These are phyloP conservation scores for Tremellales sp. DNA, from an alignment of 1,284 basidiomycete species.

Conservation along the genomic window DNA sequence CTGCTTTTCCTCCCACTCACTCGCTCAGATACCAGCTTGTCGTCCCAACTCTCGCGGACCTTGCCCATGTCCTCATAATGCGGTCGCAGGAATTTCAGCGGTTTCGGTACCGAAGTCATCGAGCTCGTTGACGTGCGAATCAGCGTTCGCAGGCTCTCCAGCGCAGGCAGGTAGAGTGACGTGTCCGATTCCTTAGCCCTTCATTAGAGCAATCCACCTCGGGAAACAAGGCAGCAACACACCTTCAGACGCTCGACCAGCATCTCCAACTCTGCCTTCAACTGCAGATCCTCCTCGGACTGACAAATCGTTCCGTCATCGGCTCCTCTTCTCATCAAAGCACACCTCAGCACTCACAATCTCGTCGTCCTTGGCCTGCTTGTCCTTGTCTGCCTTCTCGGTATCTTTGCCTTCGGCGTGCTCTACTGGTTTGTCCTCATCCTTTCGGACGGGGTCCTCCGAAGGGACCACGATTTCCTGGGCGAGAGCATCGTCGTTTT, in stretches of 20 bases:
- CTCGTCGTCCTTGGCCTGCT: slow-evolving; percentile 70
- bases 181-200: slow-evolving; percentile 73
- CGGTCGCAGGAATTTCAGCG: slow-evolving; percentile 95
- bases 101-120: slow-evolving; percentile 99
- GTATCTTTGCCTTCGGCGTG: slow-evolving; percentile 42
- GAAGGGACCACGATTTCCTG: slow-evolving; percentile 48
- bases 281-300: slow-evolving; percentile 93
- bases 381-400: slow-evolving; percentile 37
- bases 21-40: slow-evolving; percentile 65
- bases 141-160: slow-evolving; percentile 89
- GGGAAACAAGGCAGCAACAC: slow-evolving; percentile 15
- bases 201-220: neutral
- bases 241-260: slow-evolving; percentile 91
- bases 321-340: neutral
- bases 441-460: slow-evolving; percentile 49
- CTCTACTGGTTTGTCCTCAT: slow-evolving; percentile 51
- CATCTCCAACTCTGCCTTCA: slow-evolving; percentile 97
- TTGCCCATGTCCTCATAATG: slow-evolving; percentile 85
- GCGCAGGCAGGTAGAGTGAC: slow-evolving; percentile 77
- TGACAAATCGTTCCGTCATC: slow-evolving; percentile 38
- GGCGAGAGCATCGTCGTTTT: slow-evolving; percentile 28
- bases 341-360: slow-evolving; percentile 57
- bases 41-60: slow-evolving; percentile 73
- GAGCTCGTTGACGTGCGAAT: slow-evolving; percentile 97
- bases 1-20: slow-evolving; percentile 48